Evolutionary conservation across 2,329 filamentous ascomycete genomes (phyloP), one percentile per base, ranked within the genome.

Genomic region (Cercospora sesami): DNA sequence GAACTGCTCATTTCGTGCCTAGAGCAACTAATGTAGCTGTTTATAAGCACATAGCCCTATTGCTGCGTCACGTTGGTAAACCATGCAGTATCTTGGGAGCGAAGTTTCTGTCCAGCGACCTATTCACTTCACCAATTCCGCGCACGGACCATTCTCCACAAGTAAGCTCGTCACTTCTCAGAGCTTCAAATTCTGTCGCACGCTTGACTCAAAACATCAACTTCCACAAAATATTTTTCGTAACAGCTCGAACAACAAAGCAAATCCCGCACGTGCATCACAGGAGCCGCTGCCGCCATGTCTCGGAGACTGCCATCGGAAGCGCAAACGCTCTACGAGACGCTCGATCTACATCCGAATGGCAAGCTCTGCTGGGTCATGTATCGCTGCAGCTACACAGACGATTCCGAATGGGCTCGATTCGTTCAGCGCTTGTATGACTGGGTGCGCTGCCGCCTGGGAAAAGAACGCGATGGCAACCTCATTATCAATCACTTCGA

Each of bases 331-430:
- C 39, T 45, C 6, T 18, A 45, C 6, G 39, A 45, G 0, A 18
- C 39, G 2, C 39, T 45, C 3, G 39, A 45, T 1, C n/a, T 9
- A 0, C 39, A 45, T 21, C n/a, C 39, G 1, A 45, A 45, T 18
- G 39, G 39, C 39, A 68, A 65, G 18, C 28, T 55, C n/a, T 59
- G 67, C 45, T 68, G 58, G 36, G 59, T 63, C 2, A 36, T 68
- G 16, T 68, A 65, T 21, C 67, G 67, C 48, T 51, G 45, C 42
- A 51, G 16, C 9, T 66, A 69, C 18, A 42, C n/a, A 5, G 64
- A 66, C 18, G 63, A 66, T 5, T 39, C n/a, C 12, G 12, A 63
- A 7, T 66, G 67, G 67, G 12, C 51, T 16, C 18, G 8, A 1
- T 69, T 66, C 30, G 9, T 60, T 2, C 16, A 66, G 6, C 39